Evolutionary conservation across 345 rosid genomes (phyloP), one percentile per base, ranked within the genome.

Genomic region (Cardamine chenopodiifolia): DNA sequence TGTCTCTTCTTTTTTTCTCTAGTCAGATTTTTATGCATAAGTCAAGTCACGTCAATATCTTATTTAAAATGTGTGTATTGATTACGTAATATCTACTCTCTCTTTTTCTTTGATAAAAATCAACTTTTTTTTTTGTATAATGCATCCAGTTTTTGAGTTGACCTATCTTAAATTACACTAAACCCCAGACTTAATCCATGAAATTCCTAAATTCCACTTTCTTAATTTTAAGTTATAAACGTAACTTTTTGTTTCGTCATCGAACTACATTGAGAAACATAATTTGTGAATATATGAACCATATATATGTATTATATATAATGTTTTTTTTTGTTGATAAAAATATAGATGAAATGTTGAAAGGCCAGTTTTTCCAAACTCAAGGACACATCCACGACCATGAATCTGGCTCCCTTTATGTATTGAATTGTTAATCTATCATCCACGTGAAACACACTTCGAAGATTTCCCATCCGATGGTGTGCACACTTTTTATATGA

Each of bases 31-130:
- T 28, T 59, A 48, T 54, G 48, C 56, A 54, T 31, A 54, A 62
- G 57, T 62, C 58, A 76, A 76, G 75, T 15, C 75, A 56, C 55
- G 75, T 76, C 75, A 63, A 53, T 56, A 28, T 70, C 71, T 62
- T 68, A 44, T 75, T 62, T 70, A 53, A 52, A 2, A 44, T 63
- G 39, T 60, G 49, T 49, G 37, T 31, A 47, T 29, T 65, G 3
- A n/a, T 14, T 15, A 17, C n/a, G 34, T 22, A 10, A 53, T 29
- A 55, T 8, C 3, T 23, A 0, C 2, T 17, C n/a, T n/a, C n/a
- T n/a, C n/a, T 29, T 28, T 26, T n/a, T n/a, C n/a, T n/a, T n/a
- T n/a, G n/a, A n/a, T n/a, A n/a, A n/a, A n/a, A n/a, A n/a, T n/a
- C n/a, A n/a, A 13, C 8, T n/a, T 18, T 13, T 18, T 20, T n/a